phyloP scores from a whole-genome alignment of 1,284 basidiomycete genomes.

The Ceratorhiza oryzae-sativae region DNA sequence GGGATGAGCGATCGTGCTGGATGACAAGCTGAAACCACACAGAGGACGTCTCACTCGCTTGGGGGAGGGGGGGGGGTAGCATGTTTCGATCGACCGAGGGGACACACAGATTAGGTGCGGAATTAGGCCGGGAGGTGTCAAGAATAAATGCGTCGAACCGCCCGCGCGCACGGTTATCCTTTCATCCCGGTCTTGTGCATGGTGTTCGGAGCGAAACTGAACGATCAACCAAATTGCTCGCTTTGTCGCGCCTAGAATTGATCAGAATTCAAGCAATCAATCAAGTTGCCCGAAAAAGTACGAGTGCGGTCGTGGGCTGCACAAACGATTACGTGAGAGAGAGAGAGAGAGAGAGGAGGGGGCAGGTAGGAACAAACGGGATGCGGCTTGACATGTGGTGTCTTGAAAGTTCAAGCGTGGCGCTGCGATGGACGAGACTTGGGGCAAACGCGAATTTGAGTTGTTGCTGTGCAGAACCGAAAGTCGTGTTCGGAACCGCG shows the following conservation, averaged over 20 bases:
- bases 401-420: too few species aligned
- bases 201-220: neutral
- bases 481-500: neutral
- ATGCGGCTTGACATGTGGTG: too few species aligned
- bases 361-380: too few species aligned
- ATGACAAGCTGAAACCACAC: constrained; percentile 4
- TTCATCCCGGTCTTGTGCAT: neutral
- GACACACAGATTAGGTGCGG: too few species aligned
- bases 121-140: too few species aligned
- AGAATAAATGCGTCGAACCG: too few species aligned
- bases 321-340: neutral
- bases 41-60: neutral
- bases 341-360: neutral
- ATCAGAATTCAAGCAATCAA: neutral
- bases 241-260: neutral
- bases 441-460: neutral
- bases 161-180: neutral
- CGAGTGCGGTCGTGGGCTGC: neutral
- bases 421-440: too few species aligned
- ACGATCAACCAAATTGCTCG: constrained; percentile 5
- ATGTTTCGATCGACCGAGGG: too few species aligned
- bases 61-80: too few species aligned
- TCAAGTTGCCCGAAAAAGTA: neutral
- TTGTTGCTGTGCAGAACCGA: neutral
- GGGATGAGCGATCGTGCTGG: neutral